phyloP scores from a whole-genome alignment of 495 filamentous ascomycete genomes.

The Oleoguttula mirabilis region DNA sequence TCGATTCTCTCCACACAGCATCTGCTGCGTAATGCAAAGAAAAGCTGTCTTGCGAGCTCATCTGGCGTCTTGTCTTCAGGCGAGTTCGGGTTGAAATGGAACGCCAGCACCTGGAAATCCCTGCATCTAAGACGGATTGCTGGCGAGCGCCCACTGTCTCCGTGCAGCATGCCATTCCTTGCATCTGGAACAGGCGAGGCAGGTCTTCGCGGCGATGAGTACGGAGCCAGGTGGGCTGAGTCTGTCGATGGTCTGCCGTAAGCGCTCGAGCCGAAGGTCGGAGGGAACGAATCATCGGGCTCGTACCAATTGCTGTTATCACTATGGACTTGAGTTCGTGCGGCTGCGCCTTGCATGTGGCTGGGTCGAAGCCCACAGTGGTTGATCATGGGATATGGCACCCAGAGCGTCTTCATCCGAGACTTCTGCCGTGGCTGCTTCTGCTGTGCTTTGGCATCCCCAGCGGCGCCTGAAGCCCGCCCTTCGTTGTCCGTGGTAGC shows the following conservation, averaged over 20 bases:
- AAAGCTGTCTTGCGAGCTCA: constrained; percentile 67
- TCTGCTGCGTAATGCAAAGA: constrained; percentile 39
- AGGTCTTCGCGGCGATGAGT: constrained; percentile 32
- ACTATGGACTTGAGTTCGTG: neutral
- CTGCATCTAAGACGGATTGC: constrained; percentile 80
- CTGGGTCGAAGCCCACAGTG: constrained; percentile 50
- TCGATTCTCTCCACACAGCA: constrained; percentile 76
- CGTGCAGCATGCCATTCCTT: neutral
- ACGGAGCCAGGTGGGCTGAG: constrained; percentile 13
- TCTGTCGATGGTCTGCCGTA: constrained; percentile 19
- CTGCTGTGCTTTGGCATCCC: too few species aligned
- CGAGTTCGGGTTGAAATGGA: constrained; percentile 51
- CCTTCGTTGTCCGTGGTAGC: too few species aligned
- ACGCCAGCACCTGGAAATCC: constrained; percentile 84
- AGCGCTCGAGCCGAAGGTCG: constrained; percentile 23
- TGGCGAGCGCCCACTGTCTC: constrained; percentile 49
- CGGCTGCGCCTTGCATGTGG: constrained; percentile 3
- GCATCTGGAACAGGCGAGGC: constrained; percentile 41
- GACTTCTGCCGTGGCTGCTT: too few species aligned
- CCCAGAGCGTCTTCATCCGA: constrained; percentile 63
- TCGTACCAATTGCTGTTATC: neutral
- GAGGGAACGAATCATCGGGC: constrained; percentile 11
- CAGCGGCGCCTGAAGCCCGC: too few species aligned
- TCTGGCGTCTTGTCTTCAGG: constrained; percentile 65
- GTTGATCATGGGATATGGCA: constrained; percentile 84